Evolutionary conservation across 352 stramenopile genomes (phyloP).

Genomic region (Stramenopiles sp.): DNA sequence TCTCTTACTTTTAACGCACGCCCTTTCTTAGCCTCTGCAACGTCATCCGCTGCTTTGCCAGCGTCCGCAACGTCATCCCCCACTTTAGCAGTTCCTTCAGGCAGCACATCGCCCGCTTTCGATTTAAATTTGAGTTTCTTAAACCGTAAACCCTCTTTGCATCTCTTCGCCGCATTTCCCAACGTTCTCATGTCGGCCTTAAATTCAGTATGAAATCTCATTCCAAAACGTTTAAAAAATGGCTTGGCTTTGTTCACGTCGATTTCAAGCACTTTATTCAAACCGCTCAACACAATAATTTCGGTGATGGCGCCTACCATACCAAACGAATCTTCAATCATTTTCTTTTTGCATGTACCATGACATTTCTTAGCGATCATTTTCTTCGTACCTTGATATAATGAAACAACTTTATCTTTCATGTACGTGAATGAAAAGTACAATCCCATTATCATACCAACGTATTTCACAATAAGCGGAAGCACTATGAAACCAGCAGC

Average conservation of each 20-base stretch:
- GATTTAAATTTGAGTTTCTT: background rate
- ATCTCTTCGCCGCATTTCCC: background rate
- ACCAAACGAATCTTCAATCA: background rate
- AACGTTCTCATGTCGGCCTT: background rate
- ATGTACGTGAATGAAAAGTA: background rate
- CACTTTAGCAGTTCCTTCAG: background rate
- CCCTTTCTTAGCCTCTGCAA: too few species aligned
- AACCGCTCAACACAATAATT: background rate
- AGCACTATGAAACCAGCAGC: background rate
- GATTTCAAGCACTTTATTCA: background rate
- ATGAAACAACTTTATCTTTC: background rate
- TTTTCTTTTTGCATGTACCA: background rate
- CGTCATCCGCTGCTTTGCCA: too few species aligned
- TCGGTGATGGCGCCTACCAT: background rate
- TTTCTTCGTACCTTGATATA: background rate
- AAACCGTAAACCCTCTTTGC: background rate
- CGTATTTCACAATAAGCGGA: background rate
- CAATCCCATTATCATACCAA: background rate
- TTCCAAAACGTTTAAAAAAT: conserved; percentile 5
- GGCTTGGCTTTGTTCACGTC: background rate
- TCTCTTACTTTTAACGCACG: too few species aligned
- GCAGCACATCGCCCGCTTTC: background rate
- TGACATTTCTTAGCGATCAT: background rate
- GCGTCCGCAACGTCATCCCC: too few species aligned
- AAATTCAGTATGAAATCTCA: background rate